Base-by-base conservation (phyloP, 1,284 basidiomycete species). In the Cerioporus squamosus region DNA sequence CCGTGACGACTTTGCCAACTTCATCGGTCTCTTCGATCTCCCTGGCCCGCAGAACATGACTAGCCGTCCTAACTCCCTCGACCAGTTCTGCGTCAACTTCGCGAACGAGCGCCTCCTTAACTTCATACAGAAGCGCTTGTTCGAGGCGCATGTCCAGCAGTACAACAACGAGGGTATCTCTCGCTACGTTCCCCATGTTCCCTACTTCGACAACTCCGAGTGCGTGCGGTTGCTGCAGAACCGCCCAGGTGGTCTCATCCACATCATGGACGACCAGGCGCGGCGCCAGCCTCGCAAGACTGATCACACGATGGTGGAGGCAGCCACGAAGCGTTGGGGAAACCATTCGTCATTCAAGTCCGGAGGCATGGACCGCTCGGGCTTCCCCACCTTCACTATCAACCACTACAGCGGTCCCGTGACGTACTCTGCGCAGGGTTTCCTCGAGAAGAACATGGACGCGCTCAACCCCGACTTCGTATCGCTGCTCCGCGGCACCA, bases 191-290 rank as follows among this genome's bases (percentile, higher is more conserved):
- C 92, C 91, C 0, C 81, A 86, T 5, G 76, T 95, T 0, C 84
- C 91, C 0, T 96, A 91, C 78, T 95, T 95, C 72, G 94, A 97
- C 77, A 98, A 98, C 73, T 75, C 90, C 15, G 95, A 98, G 72
- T 94, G 93, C 65, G 75, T 98, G 33, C 87, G 93, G 12, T 80
- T 99, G 46, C 78, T 99, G 44, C 90, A 94, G 68, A 91, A 95
- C 72, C 82, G 84, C 64, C 95, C 94, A 2, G 94, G 94, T 15
- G 97, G 97, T 4, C 81, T 99, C 31, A 88, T 98, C 52, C 94
- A 97, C 71, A 98, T 98, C 74, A 94, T 98, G 88, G 96, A 98
- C 71, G 97, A 99, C 70, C 95, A 98, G 74, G 91, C 95, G 10
- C 83, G 90, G 17, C 83, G 92, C 42, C 83, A 85, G 62, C 88